Evolutionary conservation across 192 early-diverging fungal species (phyloP).

Genomic region (Entomortierella lignicola): DNA sequence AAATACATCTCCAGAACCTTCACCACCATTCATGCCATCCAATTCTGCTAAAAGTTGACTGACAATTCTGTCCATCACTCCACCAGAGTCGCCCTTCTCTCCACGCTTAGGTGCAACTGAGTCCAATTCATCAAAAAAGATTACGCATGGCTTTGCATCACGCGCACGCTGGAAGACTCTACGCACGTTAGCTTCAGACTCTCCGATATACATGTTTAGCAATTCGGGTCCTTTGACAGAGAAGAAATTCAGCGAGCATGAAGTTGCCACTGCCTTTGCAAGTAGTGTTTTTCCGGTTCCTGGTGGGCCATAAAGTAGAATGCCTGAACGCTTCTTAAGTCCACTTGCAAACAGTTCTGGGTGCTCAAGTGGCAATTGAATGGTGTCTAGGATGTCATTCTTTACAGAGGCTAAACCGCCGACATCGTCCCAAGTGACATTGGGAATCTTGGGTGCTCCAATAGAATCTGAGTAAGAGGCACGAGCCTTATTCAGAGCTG

Average conservation of each 20-base stretch:
- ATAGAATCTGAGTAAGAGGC: constrained; percentile 90
- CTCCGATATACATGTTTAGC: constrained; percentile 99
- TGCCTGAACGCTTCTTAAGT: constrained; percentile 92
- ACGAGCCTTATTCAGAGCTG: constrained; percentile 82
- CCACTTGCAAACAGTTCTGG: constrained; percentile 97
- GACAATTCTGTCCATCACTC: constrained; percentile 99
- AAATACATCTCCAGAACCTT: constrained; percentile 84
- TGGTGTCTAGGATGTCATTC: constrained; percentile 93
- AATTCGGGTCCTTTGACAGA: constrained; percentile 98
- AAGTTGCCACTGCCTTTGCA: constrained; percentile 98
- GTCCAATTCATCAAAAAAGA: constrained; percentile 99
- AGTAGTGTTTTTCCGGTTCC: constrained; percentile 99
- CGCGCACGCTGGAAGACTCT: constrained; percentile 95
- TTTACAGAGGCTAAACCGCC: constrained; percentile 95
- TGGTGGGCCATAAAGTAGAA: constrained; percentile 96
- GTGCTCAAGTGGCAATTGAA: constrained; percentile 94
- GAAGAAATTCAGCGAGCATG: constrained; percentile 97
- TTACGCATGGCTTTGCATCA: constrained; percentile 97
- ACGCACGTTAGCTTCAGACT: constrained; percentile 98
- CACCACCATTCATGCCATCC: constrained; percentile 86
- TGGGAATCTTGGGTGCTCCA: constrained; percentile 98
- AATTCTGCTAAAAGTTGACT: constrained; percentile 95
- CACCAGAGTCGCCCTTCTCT: constrained; percentile 97
- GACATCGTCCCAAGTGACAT: constrained; percentile 98
- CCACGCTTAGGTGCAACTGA: constrained; percentile 98